Percentiles rank a stretch among this genome's conserved stretches.
Evolutionary conservation across 805 yeast genomes (phyloP).

Genomic region (Henningerozyma blattae): DNA sequence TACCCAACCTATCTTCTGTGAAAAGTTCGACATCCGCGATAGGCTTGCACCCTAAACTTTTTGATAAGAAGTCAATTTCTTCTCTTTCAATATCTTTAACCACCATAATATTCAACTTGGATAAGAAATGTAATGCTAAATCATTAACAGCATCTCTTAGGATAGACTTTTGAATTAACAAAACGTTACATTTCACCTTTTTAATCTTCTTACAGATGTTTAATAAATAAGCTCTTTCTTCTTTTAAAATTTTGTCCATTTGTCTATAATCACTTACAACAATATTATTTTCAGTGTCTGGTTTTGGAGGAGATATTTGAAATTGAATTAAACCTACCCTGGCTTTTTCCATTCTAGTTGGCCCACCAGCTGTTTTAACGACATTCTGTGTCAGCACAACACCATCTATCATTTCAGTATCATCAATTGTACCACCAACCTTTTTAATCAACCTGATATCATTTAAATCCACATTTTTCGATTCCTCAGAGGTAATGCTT

Average conservation of each 20-base stretch:
- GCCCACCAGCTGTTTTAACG: conserved; percentile 87
- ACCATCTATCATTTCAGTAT: conserved; percentile 86
- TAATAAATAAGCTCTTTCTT: conserved; percentile 89
- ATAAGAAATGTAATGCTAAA: conserved; percentile 83
- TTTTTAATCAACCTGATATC: conserved; percentile 86
- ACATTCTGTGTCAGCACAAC: conserved; percentile 88
- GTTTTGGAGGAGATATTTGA: conserved; percentile 93
- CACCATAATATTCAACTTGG: conserved; percentile 88
- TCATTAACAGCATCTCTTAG: conserved; percentile 92
- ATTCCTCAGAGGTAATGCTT: conserved; percentile 50
- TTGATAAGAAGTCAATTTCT: conserved; percentile 80
- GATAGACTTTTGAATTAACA: conserved; percentile 85
- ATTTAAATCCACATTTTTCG: conserved; percentile 66
- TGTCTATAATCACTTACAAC: conserved; percentile 97
- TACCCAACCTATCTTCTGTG: conserved; percentile 84
- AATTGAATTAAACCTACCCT: conserved; percentile 81
- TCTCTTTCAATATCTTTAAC: conserved; percentile 93
- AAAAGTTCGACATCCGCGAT: conserved; percentile 91
- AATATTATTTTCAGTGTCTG: conserved; percentile 94
- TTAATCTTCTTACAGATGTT: conserved; percentile 94
- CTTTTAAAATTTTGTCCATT: conserved; percentile 97
- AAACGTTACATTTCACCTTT: conserved; percentile 90
- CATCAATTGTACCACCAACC: conserved; percentile 96
- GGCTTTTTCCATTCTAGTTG: conserved; percentile 89
- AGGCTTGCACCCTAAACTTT: conserved; percentile 85